Evolutionary conservation across 306 rosid species (phyloP).

Genomic region (Sicyos baderoa): DNA sequence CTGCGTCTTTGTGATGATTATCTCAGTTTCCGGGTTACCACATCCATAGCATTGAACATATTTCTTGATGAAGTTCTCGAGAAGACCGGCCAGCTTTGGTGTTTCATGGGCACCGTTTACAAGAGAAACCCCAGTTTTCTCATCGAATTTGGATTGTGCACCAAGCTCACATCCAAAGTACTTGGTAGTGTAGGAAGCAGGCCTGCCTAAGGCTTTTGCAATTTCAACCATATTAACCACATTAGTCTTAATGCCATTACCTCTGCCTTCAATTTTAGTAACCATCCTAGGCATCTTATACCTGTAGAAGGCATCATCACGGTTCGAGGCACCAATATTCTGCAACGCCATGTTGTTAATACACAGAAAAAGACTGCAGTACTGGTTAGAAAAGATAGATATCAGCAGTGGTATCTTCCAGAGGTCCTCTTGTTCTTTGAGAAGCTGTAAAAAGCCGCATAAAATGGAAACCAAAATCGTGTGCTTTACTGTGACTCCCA

Average conservation of each 20-base stretch:
- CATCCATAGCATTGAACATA: slow-evolving; percentile 76
- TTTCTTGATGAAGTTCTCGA: slow-evolving; percentile 73
- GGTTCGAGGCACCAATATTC: slow-evolving; percentile 73
- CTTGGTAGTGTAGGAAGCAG: slow-evolving; percentile 63
- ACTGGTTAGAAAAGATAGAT: slow-evolving; percentile 21
- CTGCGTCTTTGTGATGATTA: slow-evolving; percentile 57
- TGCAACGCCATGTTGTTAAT: slow-evolving; percentile 53
- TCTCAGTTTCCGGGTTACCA: slow-evolving; percentile 77
- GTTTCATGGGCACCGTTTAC: slow-evolving; percentile 83
- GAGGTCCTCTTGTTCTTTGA: background rate
- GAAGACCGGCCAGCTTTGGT: slow-evolving; percentile 65
- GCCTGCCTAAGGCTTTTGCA: slow-evolving; percentile 81
- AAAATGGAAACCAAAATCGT: slow-evolving; percentile 25
- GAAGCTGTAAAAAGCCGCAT: slow-evolving; percentile 29
- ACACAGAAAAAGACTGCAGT: background rate
- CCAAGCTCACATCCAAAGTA: slow-evolving; percentile 85
- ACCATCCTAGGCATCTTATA: slow-evolving; percentile 89
- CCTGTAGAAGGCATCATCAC: slow-evolving; percentile 85
- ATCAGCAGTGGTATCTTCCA: slow-evolving; percentile 17
- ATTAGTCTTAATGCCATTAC: slow-evolving; percentile 78
- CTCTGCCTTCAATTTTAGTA: slow-evolving; percentile 75
- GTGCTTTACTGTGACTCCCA: slow-evolving; percentile 22
- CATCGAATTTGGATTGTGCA: slow-evolving; percentile 77
- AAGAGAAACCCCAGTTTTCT: slow-evolving; percentile 59
- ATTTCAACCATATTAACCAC: slow-evolving; percentile 76